Conservation (phyloP, 2,329 filamentous ascomycete species). For the Sclerotinia nivalis region DNA sequence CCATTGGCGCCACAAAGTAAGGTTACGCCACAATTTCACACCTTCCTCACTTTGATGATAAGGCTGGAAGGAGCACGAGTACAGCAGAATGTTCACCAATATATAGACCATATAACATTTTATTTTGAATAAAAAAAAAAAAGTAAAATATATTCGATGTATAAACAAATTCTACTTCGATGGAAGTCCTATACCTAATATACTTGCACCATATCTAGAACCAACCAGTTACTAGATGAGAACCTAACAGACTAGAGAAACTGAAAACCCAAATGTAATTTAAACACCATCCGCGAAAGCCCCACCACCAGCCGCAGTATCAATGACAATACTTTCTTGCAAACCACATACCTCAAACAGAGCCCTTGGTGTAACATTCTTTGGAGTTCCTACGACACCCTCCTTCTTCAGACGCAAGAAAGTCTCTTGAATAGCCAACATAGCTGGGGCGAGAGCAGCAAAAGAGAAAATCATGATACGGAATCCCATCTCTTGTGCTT, state of each 20-base stretch:
- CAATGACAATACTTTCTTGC: slow-evolving; percentile 52
- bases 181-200: not conserved
- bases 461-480: slow-evolving; percentile 60
- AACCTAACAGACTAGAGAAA: not conserved
- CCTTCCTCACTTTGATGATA: slow-evolving; percentile 10
- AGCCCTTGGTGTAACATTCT: slow-evolving; percentile 49
- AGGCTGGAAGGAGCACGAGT: not conserved
- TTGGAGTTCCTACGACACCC: slow-evolving; percentile 45
- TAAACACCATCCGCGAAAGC: slow-evolving; percentile 29
- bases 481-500: slow-evolving; percentile 58
- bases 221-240: not conserved
- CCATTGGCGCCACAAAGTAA: not conserved
- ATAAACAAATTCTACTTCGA: slow-evolving; percentile 7
- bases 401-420: slow-evolving; percentile 44
- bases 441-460: slow-evolving; percentile 50
- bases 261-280: slow-evolving; percentile 4
- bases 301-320: slow-evolving; percentile 38
- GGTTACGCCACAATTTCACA: not conserved
- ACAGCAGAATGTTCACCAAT: not conserved
- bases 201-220: slow-evolving; percentile 5
- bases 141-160: not conserved
- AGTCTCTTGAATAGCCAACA: slow-evolving; percentile 46
- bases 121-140: not conserved
- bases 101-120: not conserved
- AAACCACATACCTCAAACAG: slow-evolving; percentile 56